Conservation (phyloP, 2,329 filamentous ascomycete genomes). For the Fusarium phyllophilum region DNA sequence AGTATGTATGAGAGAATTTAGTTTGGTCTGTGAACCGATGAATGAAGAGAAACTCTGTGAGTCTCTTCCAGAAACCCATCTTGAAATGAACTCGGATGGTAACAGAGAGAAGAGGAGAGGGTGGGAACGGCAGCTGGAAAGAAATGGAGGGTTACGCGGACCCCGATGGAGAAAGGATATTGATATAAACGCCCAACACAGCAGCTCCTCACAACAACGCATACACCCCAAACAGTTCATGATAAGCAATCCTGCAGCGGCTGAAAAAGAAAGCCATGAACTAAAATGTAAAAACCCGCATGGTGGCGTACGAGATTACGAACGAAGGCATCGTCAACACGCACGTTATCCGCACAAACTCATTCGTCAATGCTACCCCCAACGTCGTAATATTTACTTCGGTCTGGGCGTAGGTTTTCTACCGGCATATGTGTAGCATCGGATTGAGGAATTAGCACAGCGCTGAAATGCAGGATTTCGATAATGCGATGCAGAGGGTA, state of each 20-base stretch:
- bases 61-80: conserved; percentile 6
- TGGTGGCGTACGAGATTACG: not conserved
- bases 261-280: not conserved
- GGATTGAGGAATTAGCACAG: not conserved
- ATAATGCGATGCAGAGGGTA: not conserved
- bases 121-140: not conserved
- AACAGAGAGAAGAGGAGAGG: too few relatives aligned
- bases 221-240: not conserved
- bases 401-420: not conserved
- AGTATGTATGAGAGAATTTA: not conserved
- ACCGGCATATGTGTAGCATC: not conserved
- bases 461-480: not conserved
- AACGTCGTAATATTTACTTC: not conserved
- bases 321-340: not conserved
- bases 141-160: not conserved
- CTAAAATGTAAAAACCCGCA: not conserved
- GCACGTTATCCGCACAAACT: not conserved
- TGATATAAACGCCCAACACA: not conserved
- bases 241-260: not conserved
- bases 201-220: not conserved
- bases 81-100: not conserved
- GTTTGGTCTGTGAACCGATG: not conserved
- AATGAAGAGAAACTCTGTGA: not conserved
- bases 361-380: not conserved
- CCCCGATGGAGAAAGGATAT: not conserved